These are phyloP conservation scores for Tuber aestivum DNA, from an alignment of 495 filamentous ascomycete species.

Conservation along the genomic window DNA sequence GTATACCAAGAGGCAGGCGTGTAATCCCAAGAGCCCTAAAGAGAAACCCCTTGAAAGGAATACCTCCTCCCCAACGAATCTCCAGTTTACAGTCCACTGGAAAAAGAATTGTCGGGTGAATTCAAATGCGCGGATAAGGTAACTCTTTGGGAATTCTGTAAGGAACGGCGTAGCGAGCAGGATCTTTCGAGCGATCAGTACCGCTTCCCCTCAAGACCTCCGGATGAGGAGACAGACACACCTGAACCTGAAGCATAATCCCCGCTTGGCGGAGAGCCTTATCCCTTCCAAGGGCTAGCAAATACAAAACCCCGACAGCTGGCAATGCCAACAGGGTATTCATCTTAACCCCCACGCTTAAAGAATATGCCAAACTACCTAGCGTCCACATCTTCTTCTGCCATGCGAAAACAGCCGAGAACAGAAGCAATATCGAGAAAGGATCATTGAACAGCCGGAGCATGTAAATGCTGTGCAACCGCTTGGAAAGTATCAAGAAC, in stretches of 20 bases:
- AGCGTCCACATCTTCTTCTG: slow-evolving; percentile 65
- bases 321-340: slow-evolving; percentile 74
- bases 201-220: slow-evolving; percentile 39
- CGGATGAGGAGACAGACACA: slow-evolving; percentile 42
- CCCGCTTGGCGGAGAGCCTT: slow-evolving; percentile 59
- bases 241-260: slow-evolving; percentile 68
- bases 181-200: slow-evolving; percentile 25
- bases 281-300: slow-evolving; percentile 61
- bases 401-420: slow-evolving; percentile 68
- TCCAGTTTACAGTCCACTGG: slow-evolving; percentile 99
- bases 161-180: slow-evolving; percentile 74
- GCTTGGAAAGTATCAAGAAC: slow-evolving; percentile 80
- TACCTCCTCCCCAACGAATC: slow-evolving; percentile 73
- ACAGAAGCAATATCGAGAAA: slow-evolving; percentile 74
- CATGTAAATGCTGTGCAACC: slow-evolving; percentile 87
- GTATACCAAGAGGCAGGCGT: slow-evolving; percentile 58
- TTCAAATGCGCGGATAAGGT: slow-evolving; percentile 78
- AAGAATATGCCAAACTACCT: slow-evolving; percentile 66
- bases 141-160: slow-evolving; percentile 59
- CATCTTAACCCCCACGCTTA: slow-evolving; percentile 89
- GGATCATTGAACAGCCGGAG: slow-evolving; percentile 94
- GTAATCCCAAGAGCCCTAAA: slow-evolving; percentile 58
- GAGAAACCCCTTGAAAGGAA: slow-evolving; percentile 77
- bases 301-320: slow-evolving; percentile 64
- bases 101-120: slow-evolving; percentile 82